A percentile compares a stretch with the other conserved stretches of the same genome.
phyloP scores from a whole-genome alignment of 1,284 basidiomycete species.

The Athelia sp. region DNA sequence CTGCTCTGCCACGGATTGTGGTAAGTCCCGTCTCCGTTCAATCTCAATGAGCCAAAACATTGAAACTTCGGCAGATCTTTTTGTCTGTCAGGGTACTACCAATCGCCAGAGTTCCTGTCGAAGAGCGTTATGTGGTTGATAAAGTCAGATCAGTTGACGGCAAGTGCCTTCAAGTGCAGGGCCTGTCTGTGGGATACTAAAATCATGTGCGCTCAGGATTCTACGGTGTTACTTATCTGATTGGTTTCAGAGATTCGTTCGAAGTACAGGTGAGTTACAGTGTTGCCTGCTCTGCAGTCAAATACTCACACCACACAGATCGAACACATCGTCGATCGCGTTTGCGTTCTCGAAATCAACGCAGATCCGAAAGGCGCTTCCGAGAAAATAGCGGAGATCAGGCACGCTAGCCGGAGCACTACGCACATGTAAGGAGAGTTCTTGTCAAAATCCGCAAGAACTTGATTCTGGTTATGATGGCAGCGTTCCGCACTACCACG shows the following conservation, averaged over 20 bases:
- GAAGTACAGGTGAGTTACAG: slow-evolving; percentile 26
- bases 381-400: slow-evolving; percentile 35
- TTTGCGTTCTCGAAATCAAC: slow-evolving; percentile 41
- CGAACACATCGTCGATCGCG: slow-evolving; percentile 43
- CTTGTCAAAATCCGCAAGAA: not conserved
- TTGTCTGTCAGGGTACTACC: slow-evolving; percentile 51
- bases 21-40: slow-evolving; percentile 25
- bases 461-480: not conserved
- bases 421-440: slow-evolving; percentile 52
- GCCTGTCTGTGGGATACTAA: not conserved
- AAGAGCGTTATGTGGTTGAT: slow-evolving; percentile 47
- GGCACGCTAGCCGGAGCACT: slow-evolving; percentile 32
- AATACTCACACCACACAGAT: too few relatives aligned
- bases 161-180: slow-evolving; percentile 9
- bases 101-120: slow-evolving; percentile 36
- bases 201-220: slow-evolving; percentile 34
- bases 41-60: not conserved
- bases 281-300: too few relatives aligned
- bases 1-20: slow-evolving; percentile 52
- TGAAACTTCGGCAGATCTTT: slow-evolving; percentile 39
- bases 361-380: slow-evolving; percentile 27
- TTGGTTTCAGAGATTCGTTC: slow-evolving; percentile 59
- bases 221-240: slow-evolving; percentile 54
- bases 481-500: slow-evolving; percentile 58
- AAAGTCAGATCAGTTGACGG: slow-evolving; percentile 51